Evolutionary conservation across 768 basidiomycete genomes (phyloP).

Genomic region (Lactarius tabidus): DNA sequence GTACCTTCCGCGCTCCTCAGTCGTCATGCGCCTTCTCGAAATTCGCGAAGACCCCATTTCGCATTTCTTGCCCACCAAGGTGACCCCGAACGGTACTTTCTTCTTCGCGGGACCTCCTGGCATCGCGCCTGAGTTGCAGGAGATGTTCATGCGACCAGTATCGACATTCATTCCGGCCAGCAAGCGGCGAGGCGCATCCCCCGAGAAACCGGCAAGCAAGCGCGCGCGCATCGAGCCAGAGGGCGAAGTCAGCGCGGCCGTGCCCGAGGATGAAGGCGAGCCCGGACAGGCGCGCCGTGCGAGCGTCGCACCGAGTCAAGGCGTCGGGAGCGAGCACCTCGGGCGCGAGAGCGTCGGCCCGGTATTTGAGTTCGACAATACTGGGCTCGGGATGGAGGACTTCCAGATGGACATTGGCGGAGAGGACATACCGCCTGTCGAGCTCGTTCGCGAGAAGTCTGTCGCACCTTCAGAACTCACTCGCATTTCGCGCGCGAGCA

Average conservation of each 20-base stretch:
- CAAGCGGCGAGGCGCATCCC: conserved; percentile 59
- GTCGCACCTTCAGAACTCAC: conserved; percentile 53
- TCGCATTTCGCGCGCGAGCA: conserved; percentile 58
- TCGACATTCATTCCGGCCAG: conserved; percentile 39
- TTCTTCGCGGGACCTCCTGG: conserved; percentile 86
- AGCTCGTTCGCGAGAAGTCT: conserved; percentile 44
- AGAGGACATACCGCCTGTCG: conserved; percentile 38
- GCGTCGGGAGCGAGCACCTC: conserved; percentile 51
- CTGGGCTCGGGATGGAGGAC: conserved; percentile 55
- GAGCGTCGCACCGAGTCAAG: conserved; percentile 55
- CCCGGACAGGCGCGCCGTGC: conserved; percentile 73
- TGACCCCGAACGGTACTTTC: conserved; percentile 65
- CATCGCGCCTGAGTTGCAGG: conserved; percentile 72
- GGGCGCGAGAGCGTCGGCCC: conserved; percentile 35
- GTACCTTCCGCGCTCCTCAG: conserved; percentile 79
- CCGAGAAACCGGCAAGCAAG: conserved; percentile 51
- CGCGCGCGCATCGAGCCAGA: conserved; percentile 52
- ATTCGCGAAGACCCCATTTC: conserved; percentile 80
- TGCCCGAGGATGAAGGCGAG: conserved; percentile 44
- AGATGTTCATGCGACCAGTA: conserved; percentile 80
- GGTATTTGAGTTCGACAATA: conserved; percentile 57
- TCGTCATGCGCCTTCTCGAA: conserved; percentile 81
- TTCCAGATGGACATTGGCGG: conserved; percentile 68
- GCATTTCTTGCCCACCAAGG: conserved; percentile 81
- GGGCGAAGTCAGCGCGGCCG: conserved; percentile 35